Percentiles rank a stretch among this genome's conserved stretches.
Evolutionary conservation across 208 protist genomes (phyloP).

Genomic region (Trypanosoma conorhini): DNA sequence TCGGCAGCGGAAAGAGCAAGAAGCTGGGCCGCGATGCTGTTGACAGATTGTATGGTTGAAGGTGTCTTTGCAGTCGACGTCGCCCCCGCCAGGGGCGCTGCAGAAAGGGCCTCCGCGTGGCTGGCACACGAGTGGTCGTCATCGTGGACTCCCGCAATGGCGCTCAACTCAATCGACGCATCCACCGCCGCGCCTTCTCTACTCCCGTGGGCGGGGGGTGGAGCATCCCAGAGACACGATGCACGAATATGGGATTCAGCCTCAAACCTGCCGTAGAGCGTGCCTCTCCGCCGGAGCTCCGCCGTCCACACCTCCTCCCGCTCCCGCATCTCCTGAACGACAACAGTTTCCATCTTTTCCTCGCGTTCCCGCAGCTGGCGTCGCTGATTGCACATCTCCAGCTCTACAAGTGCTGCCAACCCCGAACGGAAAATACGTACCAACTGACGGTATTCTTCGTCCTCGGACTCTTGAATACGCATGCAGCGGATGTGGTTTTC

Average conservation of each 20-base stretch:
- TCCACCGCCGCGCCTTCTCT: background rate
- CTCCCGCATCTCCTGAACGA: slow-evolving; percentile 1
- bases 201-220: background rate
- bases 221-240: background rate
- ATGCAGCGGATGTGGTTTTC: slow-evolving; percentile 3
- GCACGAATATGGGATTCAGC: background rate
- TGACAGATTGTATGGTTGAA: slow-evolving; percentile 11
- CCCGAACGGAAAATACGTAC: slow-evolving; percentile 6
- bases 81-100: background rate
- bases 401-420: slow-evolving; percentile 4
- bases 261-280: slow-evolving; percentile 6
- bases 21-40: slow-evolving; percentile 1
- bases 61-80: background rate
- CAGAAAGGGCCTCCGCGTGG: background rate
- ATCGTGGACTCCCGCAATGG: background rate
- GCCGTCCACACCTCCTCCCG: slow-evolving; percentile 11
- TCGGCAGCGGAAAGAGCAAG: background rate
- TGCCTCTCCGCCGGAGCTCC: slow-evolving; percentile 3
- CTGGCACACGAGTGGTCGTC: slow-evolving; percentile 15
- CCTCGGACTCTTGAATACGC: slow-evolving; percentile 8
- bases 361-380: slow-evolving; percentile 1
- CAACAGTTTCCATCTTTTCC: background rate
- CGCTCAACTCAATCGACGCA: slow-evolving; percentile 14
- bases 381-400: background rate
- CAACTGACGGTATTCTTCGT: slow-evolving; percentile 11